phyloP scores from a whole-genome alignment of 2,329 filamentous ascomycete species.

The Aspergillus tubingensis region DNA sequence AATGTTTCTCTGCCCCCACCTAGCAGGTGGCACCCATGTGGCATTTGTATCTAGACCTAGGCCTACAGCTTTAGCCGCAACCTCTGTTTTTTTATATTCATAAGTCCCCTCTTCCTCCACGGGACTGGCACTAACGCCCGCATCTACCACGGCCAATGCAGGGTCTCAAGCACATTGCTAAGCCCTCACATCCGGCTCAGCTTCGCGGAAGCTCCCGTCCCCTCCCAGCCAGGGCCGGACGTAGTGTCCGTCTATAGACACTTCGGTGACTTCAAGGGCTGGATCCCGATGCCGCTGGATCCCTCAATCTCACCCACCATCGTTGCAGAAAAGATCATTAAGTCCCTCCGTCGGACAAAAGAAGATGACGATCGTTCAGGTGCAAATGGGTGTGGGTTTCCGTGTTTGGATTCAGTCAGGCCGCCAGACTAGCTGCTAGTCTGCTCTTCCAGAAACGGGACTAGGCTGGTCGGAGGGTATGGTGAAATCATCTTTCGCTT shows the following conservation, averaged over 20 bases:
- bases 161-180: conserved; percentile 55
- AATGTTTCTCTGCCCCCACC: too few relatives aligned
- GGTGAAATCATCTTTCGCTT: conserved; percentile 52
- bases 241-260: conserved; percentile 66
- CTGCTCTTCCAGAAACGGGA: conserved; percentile 63
- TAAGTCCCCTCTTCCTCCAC: too few relatives aligned
- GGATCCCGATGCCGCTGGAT: conserved; percentile 54
- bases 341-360: conserved; percentile 39
- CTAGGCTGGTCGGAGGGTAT: conserved; percentile 21
- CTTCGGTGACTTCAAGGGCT: conserved; percentile 64
- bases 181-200: conserved; percentile 65
- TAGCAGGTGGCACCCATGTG: too few relatives aligned
- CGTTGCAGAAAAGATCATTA: conserved; percentile 45
- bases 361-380: conserved; percentile 50
- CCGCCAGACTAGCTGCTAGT: conserved; percentile 62
- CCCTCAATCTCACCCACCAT: background rate
- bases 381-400: too few relatives aligned
- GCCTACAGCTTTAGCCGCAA: too few relatives aligned
- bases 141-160: conserved; percentile 69
- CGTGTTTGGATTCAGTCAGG: conserved; percentile 71
- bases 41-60: too few relatives aligned
- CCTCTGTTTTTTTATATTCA: accelerated
- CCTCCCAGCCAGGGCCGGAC: conserved; percentile 57
- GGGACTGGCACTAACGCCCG: background rate
- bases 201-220: conserved; percentile 70